Percentiles rank a stretch among this genome's conserved stretches.
phyloP scores from a whole-genome alignment of 2,329 filamentous ascomycete species.

The Alternaria alternata region DNA sequence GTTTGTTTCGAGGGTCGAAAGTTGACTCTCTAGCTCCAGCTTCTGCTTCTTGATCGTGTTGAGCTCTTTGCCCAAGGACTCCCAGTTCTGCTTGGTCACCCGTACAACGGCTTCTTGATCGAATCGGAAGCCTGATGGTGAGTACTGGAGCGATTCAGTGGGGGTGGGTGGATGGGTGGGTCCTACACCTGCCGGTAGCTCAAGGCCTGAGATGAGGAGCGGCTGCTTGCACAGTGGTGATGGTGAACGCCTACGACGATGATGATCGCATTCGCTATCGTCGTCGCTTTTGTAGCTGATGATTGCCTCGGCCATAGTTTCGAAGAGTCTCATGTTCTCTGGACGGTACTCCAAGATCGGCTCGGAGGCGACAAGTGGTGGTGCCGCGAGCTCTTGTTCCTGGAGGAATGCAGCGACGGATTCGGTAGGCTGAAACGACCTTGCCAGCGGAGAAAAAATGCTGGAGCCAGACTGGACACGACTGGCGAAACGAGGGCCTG shows the following conservation, averaged over 20 bases:
- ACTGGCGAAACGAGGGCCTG: constrained; percentile 15
- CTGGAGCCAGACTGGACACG: not conserved
- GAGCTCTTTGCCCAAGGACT: constrained; percentile 4
- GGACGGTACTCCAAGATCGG: not conserved
- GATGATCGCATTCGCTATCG: not conserved
- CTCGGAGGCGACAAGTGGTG: not conserved
- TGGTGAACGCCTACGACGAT: not conserved
- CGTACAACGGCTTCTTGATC: constrained; percentile 7
- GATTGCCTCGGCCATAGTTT: constrained; percentile 3
- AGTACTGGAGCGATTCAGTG: constrained; percentile 1
- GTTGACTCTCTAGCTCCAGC: constrained; percentile 9
- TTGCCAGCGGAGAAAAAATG: constrained; percentile 14
- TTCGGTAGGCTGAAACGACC: not conserved
- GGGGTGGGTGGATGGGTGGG: constrained; percentile 14
- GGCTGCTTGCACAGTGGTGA: not conserved
- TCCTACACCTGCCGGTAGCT: not conserved
- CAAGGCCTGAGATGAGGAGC: not conserved
- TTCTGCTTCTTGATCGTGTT: constrained; percentile 10
- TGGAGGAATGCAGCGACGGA: constrained; percentile 19
- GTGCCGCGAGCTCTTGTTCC: constrained; percentile 4
- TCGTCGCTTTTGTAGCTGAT: constrained; percentile 1
- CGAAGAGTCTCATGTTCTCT: constrained; percentile 7
- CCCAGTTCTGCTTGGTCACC: constrained; percentile 17
- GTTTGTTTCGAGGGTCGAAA: not conserved
- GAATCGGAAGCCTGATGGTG: not conserved